These are phyloP conservation scores for Amborella trichopoda DNA, from an alignment of 164 flowering plant species.

Conservation along the genomic window DNA sequence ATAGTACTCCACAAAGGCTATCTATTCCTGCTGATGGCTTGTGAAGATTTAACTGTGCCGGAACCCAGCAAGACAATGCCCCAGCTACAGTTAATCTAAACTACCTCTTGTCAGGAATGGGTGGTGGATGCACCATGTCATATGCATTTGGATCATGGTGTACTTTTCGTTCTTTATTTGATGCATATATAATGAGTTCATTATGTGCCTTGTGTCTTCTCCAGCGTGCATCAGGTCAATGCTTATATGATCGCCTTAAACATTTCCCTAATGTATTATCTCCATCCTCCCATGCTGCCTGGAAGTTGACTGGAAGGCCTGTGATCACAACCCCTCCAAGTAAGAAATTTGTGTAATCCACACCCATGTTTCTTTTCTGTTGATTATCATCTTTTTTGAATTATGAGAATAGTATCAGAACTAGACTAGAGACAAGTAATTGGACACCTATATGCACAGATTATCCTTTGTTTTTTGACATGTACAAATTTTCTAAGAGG, in stretches of 20 bases:
- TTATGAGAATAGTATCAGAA: neutral
- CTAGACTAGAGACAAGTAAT: neutral
- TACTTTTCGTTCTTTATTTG: neutral
- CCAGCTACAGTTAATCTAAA: neutral
- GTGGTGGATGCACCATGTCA: neutral
- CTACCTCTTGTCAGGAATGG: neutral
- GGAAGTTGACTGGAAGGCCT: slow-evolving; percentile 39
- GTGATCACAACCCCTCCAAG: slow-evolving; percentile 27
- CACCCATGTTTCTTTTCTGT: neutral
- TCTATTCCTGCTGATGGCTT: too few species aligned
- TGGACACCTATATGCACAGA: neutral
- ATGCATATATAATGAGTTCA: too few species aligned
- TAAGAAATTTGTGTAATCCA: slow-evolving; percentile 16
- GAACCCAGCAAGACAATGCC: neutral
- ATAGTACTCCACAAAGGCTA: too few species aligned
- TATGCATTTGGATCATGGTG: neutral
- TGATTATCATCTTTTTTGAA: neutral
- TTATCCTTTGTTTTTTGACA: neutral
- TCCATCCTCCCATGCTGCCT: slow-evolving; percentile 32
- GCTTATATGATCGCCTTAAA: slow-evolving; percentile 62
- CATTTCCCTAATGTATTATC: slow-evolving; percentile 34
- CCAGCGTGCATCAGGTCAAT: slow-evolving; percentile 77
- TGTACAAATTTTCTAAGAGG: neutral
- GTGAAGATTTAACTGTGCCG: neutral
- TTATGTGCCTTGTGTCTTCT: slow-evolving; percentile 4